Conservation (phyloP, 2,329 filamentous ascomycete species). For the Fusarium continuum region DNA sequence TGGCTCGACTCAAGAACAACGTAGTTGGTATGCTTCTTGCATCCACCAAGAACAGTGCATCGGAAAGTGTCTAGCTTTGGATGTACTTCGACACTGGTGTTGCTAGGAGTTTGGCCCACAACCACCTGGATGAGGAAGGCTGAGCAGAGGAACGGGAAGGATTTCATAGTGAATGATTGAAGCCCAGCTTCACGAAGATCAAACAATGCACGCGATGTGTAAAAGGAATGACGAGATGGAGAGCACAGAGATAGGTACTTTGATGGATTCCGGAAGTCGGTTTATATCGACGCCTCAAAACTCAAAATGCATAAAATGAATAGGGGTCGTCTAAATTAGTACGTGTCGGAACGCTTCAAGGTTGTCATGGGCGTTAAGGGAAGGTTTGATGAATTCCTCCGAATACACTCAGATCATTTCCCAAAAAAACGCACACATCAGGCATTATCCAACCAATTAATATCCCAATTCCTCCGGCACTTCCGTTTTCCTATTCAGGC, state of each 20-base stretch:
- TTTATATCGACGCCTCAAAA: constrained; percentile 17
- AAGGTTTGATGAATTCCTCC: background rate
- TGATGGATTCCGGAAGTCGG: background rate
- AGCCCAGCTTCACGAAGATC: background rate
- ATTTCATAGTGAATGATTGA: constrained; percentile 9
- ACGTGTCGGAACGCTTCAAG: no score
- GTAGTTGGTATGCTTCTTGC: constrained; percentile 56
- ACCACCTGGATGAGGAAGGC: constrained; percentile 8
- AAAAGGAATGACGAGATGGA: background rate
- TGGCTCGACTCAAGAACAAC: constrained; percentile 60
- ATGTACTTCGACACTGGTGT: constrained; percentile 56
- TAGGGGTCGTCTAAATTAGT: constrained; percentile 8
- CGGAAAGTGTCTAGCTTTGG: constrained; percentile 61
- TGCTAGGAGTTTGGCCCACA: constrained; percentile 52
- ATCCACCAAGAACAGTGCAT: constrained; percentile 61
- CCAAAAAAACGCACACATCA: background rate
- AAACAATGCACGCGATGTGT: background rate
- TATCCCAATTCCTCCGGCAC: constrained; percentile 15
- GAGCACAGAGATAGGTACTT: background rate
- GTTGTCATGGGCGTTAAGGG: background rate
- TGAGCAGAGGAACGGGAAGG: constrained; percentile 4
- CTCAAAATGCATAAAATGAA: background rate
- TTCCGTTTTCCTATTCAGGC: constrained; percentile 13
- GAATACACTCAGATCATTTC: background rate
- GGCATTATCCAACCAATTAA: constrained; percentile 1